Evolutionary conservation across 371 early-diverging fungal genomes (phyloP).

Genomic region (Dichotomocladium elegans): DNA sequence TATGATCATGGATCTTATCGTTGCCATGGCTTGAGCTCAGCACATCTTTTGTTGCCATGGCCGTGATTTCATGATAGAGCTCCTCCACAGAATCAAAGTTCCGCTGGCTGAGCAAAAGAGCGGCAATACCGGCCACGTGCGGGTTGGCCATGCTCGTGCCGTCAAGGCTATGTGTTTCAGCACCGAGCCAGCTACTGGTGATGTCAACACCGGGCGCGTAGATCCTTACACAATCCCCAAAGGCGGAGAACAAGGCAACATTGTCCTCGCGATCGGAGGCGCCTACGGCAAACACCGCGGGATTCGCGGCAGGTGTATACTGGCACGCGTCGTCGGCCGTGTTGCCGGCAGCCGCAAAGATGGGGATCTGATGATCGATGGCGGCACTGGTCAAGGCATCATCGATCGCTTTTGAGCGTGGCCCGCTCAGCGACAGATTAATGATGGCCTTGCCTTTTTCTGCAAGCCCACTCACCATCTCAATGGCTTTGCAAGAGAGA

Average conservation of each 20-base stretch:
- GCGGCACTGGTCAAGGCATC: conserved; percentile 44
- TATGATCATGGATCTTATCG: conserved; percentile 1
- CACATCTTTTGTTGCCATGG: conserved; percentile 11
- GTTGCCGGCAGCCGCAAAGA: conserved; percentile 75
- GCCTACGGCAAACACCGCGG: conserved; percentile 67
- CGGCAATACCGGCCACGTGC: conserved; percentile 54
- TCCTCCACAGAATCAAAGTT: conserved; percentile 8
- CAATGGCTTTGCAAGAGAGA: conserved; percentile 28
- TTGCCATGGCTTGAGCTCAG: conserved; percentile 3
- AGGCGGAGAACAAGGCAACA: conserved; percentile 46
- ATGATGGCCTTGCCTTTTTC: conserved; percentile 30
- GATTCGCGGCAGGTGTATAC: conserved; percentile 62
- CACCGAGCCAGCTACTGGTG: conserved; percentile 44
- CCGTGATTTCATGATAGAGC: conserved; percentile 10
- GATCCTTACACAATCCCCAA: conserved; percentile 56
- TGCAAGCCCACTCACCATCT: conserved; percentile 33
- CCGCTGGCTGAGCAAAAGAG: conserved; percentile 22
- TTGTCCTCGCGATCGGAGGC: conserved; percentile 44
- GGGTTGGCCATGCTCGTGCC: conserved; percentile 78
- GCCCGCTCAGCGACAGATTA: conserved; percentile 64
- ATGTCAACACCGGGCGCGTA: conserved; percentile 53
- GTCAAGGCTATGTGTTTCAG: conserved; percentile 38
- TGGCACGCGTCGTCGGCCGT: conserved; percentile 61
- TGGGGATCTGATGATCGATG: conserved; percentile 31
- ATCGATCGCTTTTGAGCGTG: conserved; percentile 30